Evolutionary conservation across 192 early-diverging fungal species (phyloP), one percentile per base, ranked within the genome.

Genomic region (Rhizoclosmatium globosum): DNA sequence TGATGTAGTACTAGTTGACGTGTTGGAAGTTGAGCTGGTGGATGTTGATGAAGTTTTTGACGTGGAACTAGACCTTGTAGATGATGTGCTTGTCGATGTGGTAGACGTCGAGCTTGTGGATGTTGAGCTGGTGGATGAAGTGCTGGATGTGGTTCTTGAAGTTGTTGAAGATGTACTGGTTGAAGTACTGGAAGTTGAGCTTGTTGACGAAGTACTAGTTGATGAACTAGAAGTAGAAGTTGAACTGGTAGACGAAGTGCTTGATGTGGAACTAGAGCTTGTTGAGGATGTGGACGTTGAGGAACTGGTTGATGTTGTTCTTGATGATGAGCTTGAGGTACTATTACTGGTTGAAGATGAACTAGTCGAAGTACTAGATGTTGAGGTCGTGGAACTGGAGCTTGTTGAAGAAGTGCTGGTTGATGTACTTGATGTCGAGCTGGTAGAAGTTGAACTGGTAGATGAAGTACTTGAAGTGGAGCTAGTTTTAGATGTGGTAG

Each of bases 371-470:
- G 53, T 57, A 57, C 13, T 57, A n/a, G 53, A n/a, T 57, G 53
- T 57, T 57, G n/a, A 57, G n/a, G n/a, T 57, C 53, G 53, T 57
- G 11, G 53, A 57, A n/a, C 53, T n/a, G n/a, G 53, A n/a, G n/a
- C 11, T 57, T 11, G 53, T 17, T 11, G n/a, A 57, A n/a, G 53
- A 57, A n/a, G 53, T 11, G n/a, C n/a, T 57, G 53, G 53, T 11
- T 11, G 53, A 57, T 57, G 53, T 11, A 17, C n/a, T 57, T 57
- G 53, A 11, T 11, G 53, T n/a, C 13, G 53, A 57, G 53, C 11
- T 11, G 53, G 53, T 11, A 57, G 53, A 17, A n/a, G 53, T 57
- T 11, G 53, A 57, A 0, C 0, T n/a, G n/a, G 11, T 57, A 11
- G 11, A n/a, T 57, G 53, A 57, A n/a, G 53, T 57, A 11, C 13